Percentiles rank a stretch among this genome's conserved stretches.
Conservation (phyloP, 305 asterid species). For the Solanum chacoense region DNA sequence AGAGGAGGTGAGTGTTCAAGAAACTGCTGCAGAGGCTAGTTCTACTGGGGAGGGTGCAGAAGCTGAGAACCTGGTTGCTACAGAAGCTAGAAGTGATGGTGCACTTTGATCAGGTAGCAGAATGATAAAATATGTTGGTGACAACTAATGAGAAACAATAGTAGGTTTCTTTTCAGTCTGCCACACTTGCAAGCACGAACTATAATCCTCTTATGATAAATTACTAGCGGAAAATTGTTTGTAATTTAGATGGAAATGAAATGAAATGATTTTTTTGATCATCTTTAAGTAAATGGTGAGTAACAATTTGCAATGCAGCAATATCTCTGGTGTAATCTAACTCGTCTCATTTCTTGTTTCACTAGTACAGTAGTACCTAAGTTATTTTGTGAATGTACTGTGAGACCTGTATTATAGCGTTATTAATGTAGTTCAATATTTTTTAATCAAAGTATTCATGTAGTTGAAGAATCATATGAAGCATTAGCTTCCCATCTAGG, state of each 20-base stretch:
- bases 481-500: neutral
- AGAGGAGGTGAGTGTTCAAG: conserved; percentile 13
- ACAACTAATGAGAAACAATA: neutral
- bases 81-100: conserved; percentile 19
- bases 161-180: neutral
- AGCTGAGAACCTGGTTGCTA: conserved; percentile 2
- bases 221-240: neutral
- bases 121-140: conserved; percentile 7
- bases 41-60: conserved; percentile 10
- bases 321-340: neutral
- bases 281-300: neutral
- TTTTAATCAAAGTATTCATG: neutral
- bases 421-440: neutral
- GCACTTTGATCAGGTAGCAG: conserved; percentile 24
- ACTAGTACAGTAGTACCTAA: neutral
- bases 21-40: conserved; percentile 5
- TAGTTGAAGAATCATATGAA: neutral
- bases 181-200: neutral
- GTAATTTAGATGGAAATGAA: neutral
- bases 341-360: neutral
- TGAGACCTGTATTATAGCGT: neutral
- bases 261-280: neutral
- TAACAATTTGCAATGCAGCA: neutral
- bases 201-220: neutral
- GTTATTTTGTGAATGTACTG: neutral